Conservation (phyloP, 371 early-diverging fungal species). For the Lichtheimia corymbifera region DNA sequence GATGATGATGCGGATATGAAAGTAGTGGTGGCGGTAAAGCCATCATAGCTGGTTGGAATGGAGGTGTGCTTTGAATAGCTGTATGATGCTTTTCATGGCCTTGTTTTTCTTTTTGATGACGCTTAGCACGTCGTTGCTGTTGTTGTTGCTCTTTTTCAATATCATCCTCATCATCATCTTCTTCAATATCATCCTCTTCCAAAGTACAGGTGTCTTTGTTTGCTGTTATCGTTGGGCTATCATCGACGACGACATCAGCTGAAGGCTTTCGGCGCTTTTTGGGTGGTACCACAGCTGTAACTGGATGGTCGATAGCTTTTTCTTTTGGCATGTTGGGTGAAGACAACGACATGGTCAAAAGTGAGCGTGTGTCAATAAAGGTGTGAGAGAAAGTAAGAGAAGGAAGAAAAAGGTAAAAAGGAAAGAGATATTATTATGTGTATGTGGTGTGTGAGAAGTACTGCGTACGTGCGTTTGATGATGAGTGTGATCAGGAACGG, state of each 20-base stretch:
- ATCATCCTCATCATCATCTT: constrained; percentile 7
- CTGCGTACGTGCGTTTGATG: too few species aligned
- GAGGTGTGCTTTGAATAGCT: background rate
- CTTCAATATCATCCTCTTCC: background rate
- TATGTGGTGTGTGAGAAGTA: background rate
- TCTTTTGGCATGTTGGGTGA: background rate
- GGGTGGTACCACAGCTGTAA: constrained; percentile 10
- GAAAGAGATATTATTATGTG: background rate
- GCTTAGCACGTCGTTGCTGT: background rate
- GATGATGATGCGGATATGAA: constrained; percentile 9
- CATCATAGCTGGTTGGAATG: constrained; percentile 11
- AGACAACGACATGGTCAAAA: background rate
- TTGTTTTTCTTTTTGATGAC: background rate
- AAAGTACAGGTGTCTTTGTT: too few species aligned
- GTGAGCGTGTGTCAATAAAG: background rate
- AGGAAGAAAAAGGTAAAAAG: constrained; percentile 4
- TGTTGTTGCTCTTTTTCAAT: background rate
- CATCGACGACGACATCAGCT: too few species aligned
- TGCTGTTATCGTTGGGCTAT: too few species aligned
- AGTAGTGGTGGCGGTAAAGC: constrained; percentile 13
- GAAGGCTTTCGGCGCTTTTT: constrained; percentile 18
- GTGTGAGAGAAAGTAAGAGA: background rate
- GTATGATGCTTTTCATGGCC: background rate
- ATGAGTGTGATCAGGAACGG: constrained; percentile 4
- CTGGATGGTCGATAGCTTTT: constrained; percentile 2